phyloP scores from a whole-genome alignment of 371 early-diverging fungal genomes.

The Mucor lusitanicus region DNA sequence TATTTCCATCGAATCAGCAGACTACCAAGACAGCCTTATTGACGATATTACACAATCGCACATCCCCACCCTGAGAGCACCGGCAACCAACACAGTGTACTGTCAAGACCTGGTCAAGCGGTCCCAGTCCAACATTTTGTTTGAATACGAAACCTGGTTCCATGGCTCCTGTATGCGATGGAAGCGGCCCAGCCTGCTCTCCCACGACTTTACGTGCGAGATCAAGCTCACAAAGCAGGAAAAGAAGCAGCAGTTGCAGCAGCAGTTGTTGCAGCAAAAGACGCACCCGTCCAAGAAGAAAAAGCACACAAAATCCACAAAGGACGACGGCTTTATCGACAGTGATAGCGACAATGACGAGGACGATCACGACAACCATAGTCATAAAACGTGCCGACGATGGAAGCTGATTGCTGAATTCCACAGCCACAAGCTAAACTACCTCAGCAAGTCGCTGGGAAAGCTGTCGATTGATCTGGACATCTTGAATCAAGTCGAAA shows the following conservation, averaged over 20 bases:
- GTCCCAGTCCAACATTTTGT: conserved; percentile 36
- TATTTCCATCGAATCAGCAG: conserved; percentile 33
- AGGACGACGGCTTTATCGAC: conserved; percentile 20
- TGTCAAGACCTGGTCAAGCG: conserved; percentile 30
- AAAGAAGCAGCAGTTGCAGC: neutral
- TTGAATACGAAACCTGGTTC: conserved; percentile 40
- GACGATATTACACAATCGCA: conserved; percentile 6
- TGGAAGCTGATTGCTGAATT: conserved; percentile 39
- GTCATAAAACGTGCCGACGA: conserved; percentile 22
- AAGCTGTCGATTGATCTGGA: conserved; percentile 33
- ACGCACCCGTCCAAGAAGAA: neutral
- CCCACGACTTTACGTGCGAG: conserved; percentile 45
- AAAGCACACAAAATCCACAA: neutral
- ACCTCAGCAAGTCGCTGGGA: conserved; percentile 31
- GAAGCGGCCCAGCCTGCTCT: conserved; percentile 42
- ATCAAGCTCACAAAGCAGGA: conserved; percentile 24
- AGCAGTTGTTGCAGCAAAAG: neutral
- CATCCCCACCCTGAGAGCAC: conserved; percentile 1
- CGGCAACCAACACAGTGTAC: conserved; percentile 8
- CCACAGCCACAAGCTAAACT: conserved; percentile 41
- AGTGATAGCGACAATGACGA: conserved; percentile 30
- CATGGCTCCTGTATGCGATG: conserved; percentile 37
- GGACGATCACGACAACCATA: conserved; percentile 29
- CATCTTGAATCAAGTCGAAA: conserved; percentile 27
- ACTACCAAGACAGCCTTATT: conserved; percentile 12